These are phyloP conservation scores for Platanthera guangdongensis DNA, from an alignment of 106 monocot species.

Conservation along the genomic window DNA sequence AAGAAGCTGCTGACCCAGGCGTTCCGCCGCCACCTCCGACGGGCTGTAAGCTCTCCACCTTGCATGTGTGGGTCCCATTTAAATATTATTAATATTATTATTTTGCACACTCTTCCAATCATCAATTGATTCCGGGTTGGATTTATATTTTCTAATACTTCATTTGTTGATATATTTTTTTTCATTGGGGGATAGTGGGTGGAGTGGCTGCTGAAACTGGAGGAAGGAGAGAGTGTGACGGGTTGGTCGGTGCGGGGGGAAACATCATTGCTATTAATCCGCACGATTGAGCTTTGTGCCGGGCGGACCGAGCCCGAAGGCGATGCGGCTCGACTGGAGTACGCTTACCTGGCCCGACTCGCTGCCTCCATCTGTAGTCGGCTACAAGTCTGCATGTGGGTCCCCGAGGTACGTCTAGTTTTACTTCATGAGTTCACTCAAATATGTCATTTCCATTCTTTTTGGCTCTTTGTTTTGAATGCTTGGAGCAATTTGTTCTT, in stretches of 20 bases:
- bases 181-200: slow-evolving; percentile 16
- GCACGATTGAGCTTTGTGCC: slow-evolving; percentile 29
- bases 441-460: neutral
- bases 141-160: too few species aligned
- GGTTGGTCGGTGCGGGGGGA: neutral
- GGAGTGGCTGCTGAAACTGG: slow-evolving; percentile 26
- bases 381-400: slow-evolving; percentile 12
- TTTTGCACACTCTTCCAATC: neutral
- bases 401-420: slow-evolving; percentile 1
- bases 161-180: too few species aligned
- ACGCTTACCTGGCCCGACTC: slow-evolving; percentile 11
- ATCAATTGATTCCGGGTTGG: too few species aligned
- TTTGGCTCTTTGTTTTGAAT: neutral
- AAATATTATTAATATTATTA: neutral
- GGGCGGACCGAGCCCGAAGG: slow-evolving; percentile 14
- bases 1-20: neutral
- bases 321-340: slow-evolving; percentile 2
- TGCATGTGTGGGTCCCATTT: neutral
- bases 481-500: neutral
- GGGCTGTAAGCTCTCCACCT: slow-evolving; percentile 22
- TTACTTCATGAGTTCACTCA: neutral
- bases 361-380: slow-evolving; percentile 22
- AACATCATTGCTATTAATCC: slow-evolving; percentile 17
- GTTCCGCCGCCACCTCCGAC: slow-evolving; percentile 12
- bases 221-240: neutral